Base-by-base conservation (phyloP, 2,329 filamentous ascomycete genomes). In the Pseudocercospora crystallina region DNA sequence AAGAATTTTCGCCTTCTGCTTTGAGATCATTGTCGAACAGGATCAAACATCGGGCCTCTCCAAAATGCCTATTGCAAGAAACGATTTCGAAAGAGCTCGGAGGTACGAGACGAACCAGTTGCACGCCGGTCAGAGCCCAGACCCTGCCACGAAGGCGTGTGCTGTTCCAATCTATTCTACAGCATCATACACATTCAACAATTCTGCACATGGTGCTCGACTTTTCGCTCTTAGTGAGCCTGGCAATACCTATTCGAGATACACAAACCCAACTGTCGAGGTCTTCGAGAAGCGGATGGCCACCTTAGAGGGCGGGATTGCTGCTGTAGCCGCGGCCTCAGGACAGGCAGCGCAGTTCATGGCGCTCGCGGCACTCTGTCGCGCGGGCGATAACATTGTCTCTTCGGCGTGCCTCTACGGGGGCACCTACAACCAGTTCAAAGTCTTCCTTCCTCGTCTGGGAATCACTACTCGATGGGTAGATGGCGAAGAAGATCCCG, bases 161-260 rank as follows among this genome's bases (percentile, higher is more conserved):
- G 49, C 48, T 45, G 52, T 49, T n/a, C 53, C 53, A 14, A 55
- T 55, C 31, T 52, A 52, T 41, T 49, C 51, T 40, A 55, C 53
- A 40, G 52, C 53, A 5, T 48, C 53, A 15, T 55, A 55, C 35
- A 49, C 52, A 40, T 55, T 55, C 43, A 49, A 55, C 20, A 49
- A 55, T 49, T 48, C 52, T 31, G 53, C 51, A 9, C 53, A 55
- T 37, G 53, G 48, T 10, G 53, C 53, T 12, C 49, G 44, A 31
- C 53, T 55, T 30, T 55, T 55, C 49, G 52, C 51, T 33, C 49
- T 55, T 35, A 48, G 52, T 49, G 52, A 55, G 44, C 52, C 52
- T 47, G 53, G 53, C 44, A 52, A 45, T 37, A 47, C 52, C 26
- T 55, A 55, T 41, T 49, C 48, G 34, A 48, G 53, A 41, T 20